phyloP scores from a whole-genome alignment of 73 alveolate genomes.

The Loxodes magnus region DNA sequence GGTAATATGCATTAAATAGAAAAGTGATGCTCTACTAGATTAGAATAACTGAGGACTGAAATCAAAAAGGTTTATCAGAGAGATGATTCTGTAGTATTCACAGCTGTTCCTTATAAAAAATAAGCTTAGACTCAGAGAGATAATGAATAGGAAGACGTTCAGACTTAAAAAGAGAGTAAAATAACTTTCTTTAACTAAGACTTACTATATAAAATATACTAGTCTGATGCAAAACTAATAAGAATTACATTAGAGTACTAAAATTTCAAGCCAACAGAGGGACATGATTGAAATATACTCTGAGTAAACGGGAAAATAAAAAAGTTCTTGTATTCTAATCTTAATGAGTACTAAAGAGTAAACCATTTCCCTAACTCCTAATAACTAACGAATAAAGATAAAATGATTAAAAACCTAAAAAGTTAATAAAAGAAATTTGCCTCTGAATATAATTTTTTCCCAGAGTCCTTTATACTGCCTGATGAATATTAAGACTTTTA shows the following conservation, averaged over 20 bases:
- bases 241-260: neutral
- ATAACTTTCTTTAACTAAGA: no score
- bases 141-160: no score
- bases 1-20: no score
- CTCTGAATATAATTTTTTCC: constrained; percentile 68
- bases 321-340: neutral
- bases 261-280: neutral
- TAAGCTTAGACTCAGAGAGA: no score
- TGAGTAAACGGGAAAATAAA: neutral
- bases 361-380: neutral
- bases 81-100: no score
- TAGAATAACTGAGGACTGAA: no score
- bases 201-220: neutral
- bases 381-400: neutral
- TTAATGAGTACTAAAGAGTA: neutral
- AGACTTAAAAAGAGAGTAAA: no score
- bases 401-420: constrained; percentile 37
- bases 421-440: constrained; percentile 51
- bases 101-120: no score
- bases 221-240: neutral
- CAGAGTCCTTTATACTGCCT: constrained; percentile 53
- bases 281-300: neutral
- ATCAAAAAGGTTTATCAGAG: no score
- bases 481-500: constrained; percentile 18
- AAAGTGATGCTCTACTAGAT: no score